These are phyloP conservation scores for Gaertneriomyces sp. DNA, from an alignment of 192 early-diverging fungal genomes.

Conservation along the genomic window DNA sequence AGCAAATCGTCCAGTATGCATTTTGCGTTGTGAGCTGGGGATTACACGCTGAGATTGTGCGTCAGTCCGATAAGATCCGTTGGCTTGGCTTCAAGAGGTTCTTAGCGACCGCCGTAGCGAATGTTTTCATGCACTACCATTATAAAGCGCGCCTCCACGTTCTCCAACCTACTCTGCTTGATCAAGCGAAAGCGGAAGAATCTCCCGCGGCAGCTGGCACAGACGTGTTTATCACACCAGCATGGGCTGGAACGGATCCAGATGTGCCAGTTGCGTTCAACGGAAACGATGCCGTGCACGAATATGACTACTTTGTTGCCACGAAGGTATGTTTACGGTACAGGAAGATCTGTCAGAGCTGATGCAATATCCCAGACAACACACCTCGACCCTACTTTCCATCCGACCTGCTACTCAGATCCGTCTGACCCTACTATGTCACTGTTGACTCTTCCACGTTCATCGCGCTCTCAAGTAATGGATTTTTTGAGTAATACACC, in stretches of 20 bases:
- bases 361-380: constrained; percentile 4
- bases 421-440: constrained; percentile 8
- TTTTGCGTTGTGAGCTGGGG: constrained; percentile 32
- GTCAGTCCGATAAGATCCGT: constrained; percentile 20
- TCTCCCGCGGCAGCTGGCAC: not conserved
- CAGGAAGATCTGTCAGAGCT: not conserved
- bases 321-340: constrained; percentile 11
- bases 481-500: constrained; percentile 10
- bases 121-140: constrained; percentile 10
- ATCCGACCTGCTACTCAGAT: constrained; percentile 12
- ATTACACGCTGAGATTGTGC: constrained; percentile 32
- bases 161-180: constrained; percentile 12
- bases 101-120: not conserved
- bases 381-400: constrained; percentile 24
- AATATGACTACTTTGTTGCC: constrained; percentile 3
- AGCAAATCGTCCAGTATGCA: constrained; percentile 10
- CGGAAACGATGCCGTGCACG: not conserved
- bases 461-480: constrained; percentile 5
- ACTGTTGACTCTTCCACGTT: not conserved
- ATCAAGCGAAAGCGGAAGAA: constrained; percentile 3
- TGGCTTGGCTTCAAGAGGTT: constrained; percentile 12
- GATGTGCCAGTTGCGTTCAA: not conserved
- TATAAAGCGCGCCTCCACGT: constrained; percentile 4
- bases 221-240: not conserved
- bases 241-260: not conserved